Evolutionary conservation across 2,329 filamentous ascomycete species (phyloP), one percentile per base, ranked within the genome.

Genomic region (Monilinia fructicola): DNA sequence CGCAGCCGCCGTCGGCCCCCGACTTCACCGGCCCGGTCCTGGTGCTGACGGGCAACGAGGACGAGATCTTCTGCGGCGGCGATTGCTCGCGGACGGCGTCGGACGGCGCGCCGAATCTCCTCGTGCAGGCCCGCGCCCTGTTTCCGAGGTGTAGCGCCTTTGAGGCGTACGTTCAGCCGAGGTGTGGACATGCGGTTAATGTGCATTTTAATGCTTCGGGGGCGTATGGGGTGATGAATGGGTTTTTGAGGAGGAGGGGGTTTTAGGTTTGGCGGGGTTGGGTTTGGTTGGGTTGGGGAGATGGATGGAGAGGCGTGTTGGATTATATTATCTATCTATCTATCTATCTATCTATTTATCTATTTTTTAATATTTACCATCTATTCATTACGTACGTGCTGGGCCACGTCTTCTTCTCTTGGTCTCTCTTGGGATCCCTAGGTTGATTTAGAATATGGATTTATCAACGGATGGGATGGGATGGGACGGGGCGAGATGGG

Each of bases 191-290:
- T 42, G 54, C 63, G 44, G 63, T 65, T 21, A 65, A 65, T 44
- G 63, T 65, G 16, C 63, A 65, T 53, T 53, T 40, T 31, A 44
- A 44, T 35, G 38, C 63, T 26, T 23, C 46, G n/a, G 63, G 35
- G 31, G 63, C 54, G 28, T 65, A 65, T 31, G 23, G 26, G 18
- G 54, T 65, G 16, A 65, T 65, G 63, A 65, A 65, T 60, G 48
- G 14, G 18, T 60, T 65, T 54, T 65, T 60, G 54, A 28, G n/a
- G 18, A 16, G 5, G 2, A 6, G 38, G n/a, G 59, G 59, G n/a
- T 21, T 62, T 28, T 52, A 59, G 18, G 9, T 18, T 42, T 3
- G 54, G 12, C 18, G 16, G 54, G 1, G 0, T 7, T 11, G 9
- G 31, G 14, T 7, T 3, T 10, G 38, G 38, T 2, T 6, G 3